phyloP scores from a whole-genome alignment of 805 yeast genomes.

The Scheffersomyces lignosus region DNA sequence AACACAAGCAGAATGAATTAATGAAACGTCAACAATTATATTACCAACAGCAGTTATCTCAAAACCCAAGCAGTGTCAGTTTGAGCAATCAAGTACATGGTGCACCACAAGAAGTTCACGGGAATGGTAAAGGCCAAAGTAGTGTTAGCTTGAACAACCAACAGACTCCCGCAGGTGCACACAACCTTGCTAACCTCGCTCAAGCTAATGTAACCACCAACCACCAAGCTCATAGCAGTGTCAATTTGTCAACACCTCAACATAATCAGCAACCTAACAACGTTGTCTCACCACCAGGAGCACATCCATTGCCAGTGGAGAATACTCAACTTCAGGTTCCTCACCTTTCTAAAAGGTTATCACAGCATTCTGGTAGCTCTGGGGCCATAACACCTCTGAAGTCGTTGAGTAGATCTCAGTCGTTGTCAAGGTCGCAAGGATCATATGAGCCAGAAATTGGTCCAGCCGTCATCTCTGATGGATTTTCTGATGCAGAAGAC shows the following conservation, averaged over 20 bases:
- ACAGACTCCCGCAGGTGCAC: neutral
- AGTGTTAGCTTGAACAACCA: too few relatives aligned
- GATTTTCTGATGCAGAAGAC: neutral
- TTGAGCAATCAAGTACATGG: too few relatives aligned
- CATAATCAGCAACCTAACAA: neutral
- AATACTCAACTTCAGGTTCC: neutral
- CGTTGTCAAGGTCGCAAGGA: too few relatives aligned
- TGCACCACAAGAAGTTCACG: too few relatives aligned
- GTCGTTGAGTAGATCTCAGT: too few relatives aligned
- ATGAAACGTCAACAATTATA: slow-evolving; percentile 39
- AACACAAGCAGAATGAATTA: slow-evolving; percentile 33
- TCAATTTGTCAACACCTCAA: neutral
- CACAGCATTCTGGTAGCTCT: too few relatives aligned
- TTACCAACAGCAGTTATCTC: slow-evolving; percentile 34
- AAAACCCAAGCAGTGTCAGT: neutral
- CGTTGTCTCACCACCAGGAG: neutral
- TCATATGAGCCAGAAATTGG: too few relatives aligned
- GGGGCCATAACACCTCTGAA: too few relatives aligned
- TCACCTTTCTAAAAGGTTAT: too few relatives aligned
- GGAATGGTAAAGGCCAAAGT: too few relatives aligned
- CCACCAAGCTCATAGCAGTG: neutral
- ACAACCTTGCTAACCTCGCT: neutral
- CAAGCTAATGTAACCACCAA: neutral
- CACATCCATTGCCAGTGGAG: neutral
- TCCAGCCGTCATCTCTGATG: neutral